phyloP scores from a whole-genome alignment of 345 rosid genomes.

The Microthlaspi erraticum region DNA sequence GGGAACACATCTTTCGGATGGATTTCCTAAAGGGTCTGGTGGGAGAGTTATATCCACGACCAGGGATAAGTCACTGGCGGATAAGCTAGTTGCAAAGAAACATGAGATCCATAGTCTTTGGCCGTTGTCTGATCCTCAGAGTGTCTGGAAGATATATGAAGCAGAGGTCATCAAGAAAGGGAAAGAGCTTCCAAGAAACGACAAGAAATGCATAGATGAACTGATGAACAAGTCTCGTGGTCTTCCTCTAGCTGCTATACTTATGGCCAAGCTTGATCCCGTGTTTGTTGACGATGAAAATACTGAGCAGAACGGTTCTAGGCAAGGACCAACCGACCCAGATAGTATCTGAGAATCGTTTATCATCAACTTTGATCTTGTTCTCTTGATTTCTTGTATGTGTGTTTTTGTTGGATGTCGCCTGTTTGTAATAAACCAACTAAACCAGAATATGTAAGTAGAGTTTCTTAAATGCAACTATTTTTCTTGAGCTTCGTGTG shows the following conservation, averaged over 20 bases:
- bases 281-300: slow-evolving; percentile 17
- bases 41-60: slow-evolving; percentile 54
- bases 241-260: slow-evolving; percentile 47
- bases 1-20: slow-evolving; percentile 45
- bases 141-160: slow-evolving; percentile 50
- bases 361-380: no score
- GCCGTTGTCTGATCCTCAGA: slow-evolving; percentile 33
- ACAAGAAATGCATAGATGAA: slow-evolving; percentile 37
- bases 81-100: slow-evolving; percentile 48
- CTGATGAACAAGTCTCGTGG: slow-evolving; percentile 48
- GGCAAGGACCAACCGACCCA: neutral
- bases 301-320: neutral
- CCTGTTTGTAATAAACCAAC: no score
- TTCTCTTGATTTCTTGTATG: no score
- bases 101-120: slow-evolving; percentile 42
- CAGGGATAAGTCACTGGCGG: slow-evolving; percentile 38
- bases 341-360: no score
- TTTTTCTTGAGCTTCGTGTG: no score
- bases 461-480: no score
- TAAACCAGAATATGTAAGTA: no score
- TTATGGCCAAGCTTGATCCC: slow-evolving; percentile 38
- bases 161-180: neutral
- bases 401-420: no score
- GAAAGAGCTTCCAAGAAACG: slow-evolving; percentile 13
- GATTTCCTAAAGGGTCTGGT: slow-evolving; percentile 57